Evolutionary conservation across 2,329 filamentous ascomycete species (phyloP).

Genomic region (Lasiodiplodia hormozganensis): DNA sequence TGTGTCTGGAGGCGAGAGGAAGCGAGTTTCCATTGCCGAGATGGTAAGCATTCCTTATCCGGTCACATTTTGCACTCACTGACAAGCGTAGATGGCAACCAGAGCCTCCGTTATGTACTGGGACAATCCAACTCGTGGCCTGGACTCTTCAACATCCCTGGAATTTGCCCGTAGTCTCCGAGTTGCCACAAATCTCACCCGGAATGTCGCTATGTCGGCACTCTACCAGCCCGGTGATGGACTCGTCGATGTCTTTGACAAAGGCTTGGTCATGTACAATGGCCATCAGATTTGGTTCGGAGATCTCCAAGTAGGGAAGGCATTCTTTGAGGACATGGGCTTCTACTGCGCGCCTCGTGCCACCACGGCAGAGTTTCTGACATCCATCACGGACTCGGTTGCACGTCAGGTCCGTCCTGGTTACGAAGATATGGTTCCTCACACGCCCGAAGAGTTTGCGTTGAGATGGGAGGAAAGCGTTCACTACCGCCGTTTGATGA

Average conservation of each 20-base stretch:
- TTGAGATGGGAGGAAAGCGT: constrained; percentile 55
- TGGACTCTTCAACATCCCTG: constrained; percentile 77
- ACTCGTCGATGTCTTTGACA: constrained; percentile 74
- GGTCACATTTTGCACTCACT: background rate
- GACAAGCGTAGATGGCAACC: constrained; percentile 58
- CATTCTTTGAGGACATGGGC: constrained; percentile 73
- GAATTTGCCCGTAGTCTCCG: constrained; percentile 76
- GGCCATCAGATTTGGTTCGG: constrained; percentile 78
- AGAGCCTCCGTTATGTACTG: constrained; percentile 71
- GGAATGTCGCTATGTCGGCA: constrained; percentile 70
- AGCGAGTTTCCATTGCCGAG: constrained; percentile 83
- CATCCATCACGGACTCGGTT: constrained; percentile 68
- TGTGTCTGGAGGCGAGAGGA: constrained; percentile 77
- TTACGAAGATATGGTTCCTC: constrained; percentile 54
- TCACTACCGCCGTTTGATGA: constrained; percentile 42
- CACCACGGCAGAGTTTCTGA: constrained; percentile 79
- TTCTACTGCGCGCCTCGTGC: constrained; percentile 74
- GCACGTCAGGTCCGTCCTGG: constrained; percentile 54
- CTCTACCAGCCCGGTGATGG: constrained; percentile 76
- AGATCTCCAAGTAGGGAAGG: constrained; percentile 65
- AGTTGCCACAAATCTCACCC: constrained; percentile 70
- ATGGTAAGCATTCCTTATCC: constrained; percentile 48
- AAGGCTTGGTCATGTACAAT: constrained; percentile 70
- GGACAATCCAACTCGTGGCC: constrained; percentile 78
- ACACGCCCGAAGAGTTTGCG: constrained; percentile 59